Evolutionary conservation across 441 rosid genomes (phyloP).

Genomic region (Adansonia gregorii): DNA sequence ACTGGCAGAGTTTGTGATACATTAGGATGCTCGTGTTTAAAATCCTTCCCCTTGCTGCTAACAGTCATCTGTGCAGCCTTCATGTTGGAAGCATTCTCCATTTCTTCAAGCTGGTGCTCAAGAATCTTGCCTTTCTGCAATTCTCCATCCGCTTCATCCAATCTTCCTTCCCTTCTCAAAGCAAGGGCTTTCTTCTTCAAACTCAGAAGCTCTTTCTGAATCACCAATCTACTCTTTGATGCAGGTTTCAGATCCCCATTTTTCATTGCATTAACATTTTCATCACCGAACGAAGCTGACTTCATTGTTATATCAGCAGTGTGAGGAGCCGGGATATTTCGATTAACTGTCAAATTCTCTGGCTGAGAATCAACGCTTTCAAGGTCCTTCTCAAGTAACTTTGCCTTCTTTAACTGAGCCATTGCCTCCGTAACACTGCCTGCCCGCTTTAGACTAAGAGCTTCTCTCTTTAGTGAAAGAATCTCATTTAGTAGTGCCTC

Average conservation of each 20-base stretch:
- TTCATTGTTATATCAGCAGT: slow-evolving; percentile 28
- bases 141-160: slow-evolving; percentile 76
- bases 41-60: slow-evolving; percentile 31
- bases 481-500: slow-evolving; percentile 55
- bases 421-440: slow-evolving; percentile 73
- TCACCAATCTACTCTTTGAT: slow-evolving; percentile 55
- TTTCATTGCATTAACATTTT: slow-evolving; percentile 30
- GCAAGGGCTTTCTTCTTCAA: slow-evolving; percentile 79
- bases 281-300: slow-evolving; percentile 29
- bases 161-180: slow-evolving; percentile 75
- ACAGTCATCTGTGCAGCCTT: slow-evolving; percentile 32
- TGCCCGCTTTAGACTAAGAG: slow-evolving; percentile 60
- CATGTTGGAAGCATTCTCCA: slow-evolving; percentile 50
- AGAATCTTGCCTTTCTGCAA: slow-evolving; percentile 67
- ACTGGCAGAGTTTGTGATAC: slow-evolving; percentile 32
- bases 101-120: slow-evolving; percentile 74
- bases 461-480: slow-evolving; percentile 66
- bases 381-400: slow-evolving; percentile 66
- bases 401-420: slow-evolving; percentile 75
- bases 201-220: slow-evolving; percentile 79
- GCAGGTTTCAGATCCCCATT: slow-evolving; percentile 38
- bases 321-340: slow-evolving; percentile 30
- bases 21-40: slow-evolving; percentile 34
- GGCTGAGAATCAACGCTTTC: slow-evolving; percentile 41
- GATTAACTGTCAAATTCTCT: slow-evolving; percentile 12